Evolutionary conservation across 371 early-diverging fungal genomes (phyloP), one percentile per base, ranked within the genome.

Genomic region (Mucor mucedo): DNA sequence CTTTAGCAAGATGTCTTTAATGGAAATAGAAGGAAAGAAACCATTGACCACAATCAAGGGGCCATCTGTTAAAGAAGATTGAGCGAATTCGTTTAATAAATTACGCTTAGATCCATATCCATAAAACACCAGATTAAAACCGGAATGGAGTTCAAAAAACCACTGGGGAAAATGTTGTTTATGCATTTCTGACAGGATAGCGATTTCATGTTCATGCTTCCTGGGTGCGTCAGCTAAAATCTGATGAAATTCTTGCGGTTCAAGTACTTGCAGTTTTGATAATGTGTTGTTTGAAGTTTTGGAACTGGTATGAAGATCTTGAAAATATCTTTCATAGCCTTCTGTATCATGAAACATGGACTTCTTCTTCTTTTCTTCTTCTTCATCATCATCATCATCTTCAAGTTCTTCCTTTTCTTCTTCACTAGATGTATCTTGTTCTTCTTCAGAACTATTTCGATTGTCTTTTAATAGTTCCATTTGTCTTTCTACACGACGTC

Each of bases 21-120:
- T 71, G 5, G 85, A 86, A 33, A 93, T 66, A n/a, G 87, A 73
- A 2, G 94, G 95, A 61, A 90, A 88, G 66, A 84, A 95, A 3
- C 96, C 97, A 72, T 95, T 91, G 49, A 97, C 82, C 14, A 91
- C 86, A 11, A 94, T 72, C 1, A 93, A 75, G 0, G 91, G 91
- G 5, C 85, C 86, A 52, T 87, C 86, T 0, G 71, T 78, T 27
- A 92, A 69, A 13, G 72, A 60, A 1, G 73, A 53, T 4, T 76
- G 71, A 2, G 88, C 90, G 75, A 98, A 95, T 45, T 82, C 66
- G 60, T 84, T 87, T 40, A 96, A 62, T 21, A 98, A 63, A 1
- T 72, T 72, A 27, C 89, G 87, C 70, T 98, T 98, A 14, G 97
- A 96, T 0, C 96, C 96, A 60, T 87, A 93, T 0, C 96, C 97